These are phyloP conservation scores for Paraconiothyrium brasiliense DNA, from an alignment of 2,329 filamentous ascomycete genomes.

Conservation along the genomic window DNA sequence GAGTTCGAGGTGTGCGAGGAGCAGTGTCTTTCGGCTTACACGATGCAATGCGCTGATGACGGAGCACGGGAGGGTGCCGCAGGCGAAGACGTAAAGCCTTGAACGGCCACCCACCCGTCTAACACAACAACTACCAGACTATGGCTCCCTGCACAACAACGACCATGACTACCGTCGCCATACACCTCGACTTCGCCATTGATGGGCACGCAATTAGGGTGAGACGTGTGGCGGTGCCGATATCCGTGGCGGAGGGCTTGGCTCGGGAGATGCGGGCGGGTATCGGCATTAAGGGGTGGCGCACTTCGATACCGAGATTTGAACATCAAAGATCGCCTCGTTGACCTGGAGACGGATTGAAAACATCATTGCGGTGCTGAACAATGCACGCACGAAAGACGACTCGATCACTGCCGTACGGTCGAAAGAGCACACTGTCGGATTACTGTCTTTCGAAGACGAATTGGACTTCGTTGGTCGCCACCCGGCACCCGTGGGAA, in stretches of 20 bases:
- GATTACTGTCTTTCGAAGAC: not conserved
- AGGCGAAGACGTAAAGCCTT: not conserved
- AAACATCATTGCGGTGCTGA: not conserved
- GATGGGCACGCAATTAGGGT: not conserved
- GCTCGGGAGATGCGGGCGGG: constrained; percentile 8
- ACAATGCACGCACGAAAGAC: not conserved
- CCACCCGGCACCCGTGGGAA: not conserved
- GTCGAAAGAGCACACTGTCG: not conserved
- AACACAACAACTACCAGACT: not conserved
- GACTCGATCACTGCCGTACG: not conserved
- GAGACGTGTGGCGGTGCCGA: constrained; percentile 2
- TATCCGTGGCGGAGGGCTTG: constrained; percentile 5
- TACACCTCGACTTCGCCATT: not conserved
- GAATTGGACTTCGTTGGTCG: not conserved
- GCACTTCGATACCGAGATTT: constrained; percentile 2
- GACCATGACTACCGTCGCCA: not conserved
- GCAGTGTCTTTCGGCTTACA: constrained; percentile 24
- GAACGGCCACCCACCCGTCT: not conserved
- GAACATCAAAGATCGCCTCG: not conserved
- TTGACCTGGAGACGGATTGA: not conserved
- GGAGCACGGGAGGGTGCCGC: constrained; percentile 10
- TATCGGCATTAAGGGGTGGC: constrained; percentile 7
- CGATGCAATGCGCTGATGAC: constrained; percentile 12
- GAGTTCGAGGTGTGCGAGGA: constrained; percentile 40
- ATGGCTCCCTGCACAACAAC: not conserved